These are phyloP conservation scores for Chlorencoelia australis DNA, from an alignment of 2,329 filamentous ascomycete species.

Conservation along the genomic window DNA sequence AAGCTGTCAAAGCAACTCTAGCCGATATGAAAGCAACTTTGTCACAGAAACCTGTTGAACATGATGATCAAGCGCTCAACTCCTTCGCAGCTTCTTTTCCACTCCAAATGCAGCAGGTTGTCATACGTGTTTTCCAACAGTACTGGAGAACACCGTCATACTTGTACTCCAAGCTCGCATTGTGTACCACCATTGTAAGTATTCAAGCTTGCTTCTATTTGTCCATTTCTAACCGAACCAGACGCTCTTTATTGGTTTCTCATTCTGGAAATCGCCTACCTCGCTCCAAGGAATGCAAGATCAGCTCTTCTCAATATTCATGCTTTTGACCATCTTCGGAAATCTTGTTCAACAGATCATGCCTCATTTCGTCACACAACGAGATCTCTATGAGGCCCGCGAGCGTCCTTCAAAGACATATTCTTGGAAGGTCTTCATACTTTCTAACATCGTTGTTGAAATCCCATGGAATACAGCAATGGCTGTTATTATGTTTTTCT, in stretches of 20 bases:
- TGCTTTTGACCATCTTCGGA: slow-evolving; percentile 64
- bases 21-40: slow-evolving; percentile 40
- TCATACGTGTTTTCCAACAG: slow-evolving; percentile 49
- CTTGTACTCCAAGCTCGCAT: slow-evolving; percentile 26
- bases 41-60: slow-evolving; percentile 14
- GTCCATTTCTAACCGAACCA: too few species aligned
- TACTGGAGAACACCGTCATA: slow-evolving; percentile 62
- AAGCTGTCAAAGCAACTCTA: slow-evolving; percentile 35
- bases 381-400: slow-evolving; percentile 52
- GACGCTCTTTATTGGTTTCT: slow-evolving; percentile 59
- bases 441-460: slow-evolving; percentile 72
- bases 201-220: too few species aligned
- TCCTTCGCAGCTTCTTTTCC: slow-evolving; percentile 54
- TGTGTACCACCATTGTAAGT: slow-evolving; percentile 18
- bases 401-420: slow-evolving; percentile 74
- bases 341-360: slow-evolving; percentile 70
- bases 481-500: slow-evolving; percentile 64
- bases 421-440: slow-evolving; percentile 56
- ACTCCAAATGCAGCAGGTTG: slow-evolving; percentile 45
- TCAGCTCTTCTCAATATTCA: slow-evolving; percentile 66
- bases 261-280: slow-evolving; percentile 53
- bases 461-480: slow-evolving; percentile 72
- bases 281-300: slow-evolving; percentile 57
- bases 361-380: slow-evolving; percentile 50
- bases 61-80: slow-evolving; percentile 28